Evolutionary conservation across 1,284 basidiomycete genomes (phyloP).

Genomic region (Puccinia polysora): DNA sequence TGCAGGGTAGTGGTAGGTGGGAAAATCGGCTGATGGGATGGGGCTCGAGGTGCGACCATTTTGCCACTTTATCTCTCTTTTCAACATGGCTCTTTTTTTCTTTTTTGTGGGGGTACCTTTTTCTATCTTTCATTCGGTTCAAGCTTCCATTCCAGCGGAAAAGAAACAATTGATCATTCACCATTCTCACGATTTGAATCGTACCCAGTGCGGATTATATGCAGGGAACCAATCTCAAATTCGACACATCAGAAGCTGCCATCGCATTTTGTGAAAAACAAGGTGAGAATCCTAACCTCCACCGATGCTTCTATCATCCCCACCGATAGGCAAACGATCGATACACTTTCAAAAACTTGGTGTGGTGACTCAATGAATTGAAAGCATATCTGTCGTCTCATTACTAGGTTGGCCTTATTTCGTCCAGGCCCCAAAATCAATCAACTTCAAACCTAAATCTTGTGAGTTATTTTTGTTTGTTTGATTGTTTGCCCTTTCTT

Average conservation of each 20-base stretch:
- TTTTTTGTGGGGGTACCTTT: background rate
- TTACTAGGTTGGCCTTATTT: constrained; percentile 52
- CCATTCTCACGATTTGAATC: no score
- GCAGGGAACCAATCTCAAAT: constrained; percentile 83
- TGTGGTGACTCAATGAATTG: no score
- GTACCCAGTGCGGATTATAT: constrained; percentile 81
- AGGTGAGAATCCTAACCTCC: constrained; percentile 58
- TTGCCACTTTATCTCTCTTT: no score
- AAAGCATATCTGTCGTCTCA: no score
- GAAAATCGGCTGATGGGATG: constrained; percentile 99
- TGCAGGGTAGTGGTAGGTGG: constrained; percentile 85
- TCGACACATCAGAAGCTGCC: constrained; percentile 85
- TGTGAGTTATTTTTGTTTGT: constrained; percentile 45
- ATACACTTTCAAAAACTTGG: no score
- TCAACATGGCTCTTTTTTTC: background rate
- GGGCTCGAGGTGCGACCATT: constrained; percentile 67
- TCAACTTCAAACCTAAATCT: constrained; percentile 53
- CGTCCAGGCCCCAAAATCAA: constrained; percentile 54
- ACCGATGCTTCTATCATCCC: constrained; percentile 43
- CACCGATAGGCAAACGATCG: no score
- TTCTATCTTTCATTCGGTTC: background rate
- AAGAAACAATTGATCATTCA: no score
- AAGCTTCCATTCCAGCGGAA: background rate
- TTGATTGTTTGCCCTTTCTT: background rate
- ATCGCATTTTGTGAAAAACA: constrained; percentile 90